Percentiles rank a stretch among this genome's conserved stretches.
These are phyloP conservation scores for Eucalyptus fibrosa DNA, from an alignment of 345 rosid species.

Conservation along the genomic window DNA sequence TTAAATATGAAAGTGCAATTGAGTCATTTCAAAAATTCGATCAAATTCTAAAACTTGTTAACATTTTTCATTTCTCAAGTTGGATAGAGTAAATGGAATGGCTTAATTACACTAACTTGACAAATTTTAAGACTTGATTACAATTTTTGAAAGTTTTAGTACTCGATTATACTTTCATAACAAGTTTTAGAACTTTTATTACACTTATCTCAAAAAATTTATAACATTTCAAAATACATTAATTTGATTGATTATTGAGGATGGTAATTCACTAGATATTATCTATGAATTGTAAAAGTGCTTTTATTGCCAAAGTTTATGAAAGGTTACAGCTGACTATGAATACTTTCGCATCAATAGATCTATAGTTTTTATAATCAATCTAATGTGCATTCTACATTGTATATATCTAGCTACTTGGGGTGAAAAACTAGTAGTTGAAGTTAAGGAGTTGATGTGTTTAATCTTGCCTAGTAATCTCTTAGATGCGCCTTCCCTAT, in stretches of 20 bases:
- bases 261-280: neutral
- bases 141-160: too few relatives aligned
- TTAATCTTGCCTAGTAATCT: neutral
- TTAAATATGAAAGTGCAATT: too few relatives aligned
- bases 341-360: neutral
- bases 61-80: too few relatives aligned
- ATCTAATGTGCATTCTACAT: neutral
- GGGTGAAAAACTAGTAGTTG: neutral
- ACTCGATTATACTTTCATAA: too few relatives aligned
- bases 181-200: too few relatives aligned
- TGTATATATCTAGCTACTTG: neutral
- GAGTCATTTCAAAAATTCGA: too few relatives aligned
- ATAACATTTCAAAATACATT: neutral
- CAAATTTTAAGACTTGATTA: too few relatives aligned
- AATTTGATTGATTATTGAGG: neutral
- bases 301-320: neutral
- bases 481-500: neutral
- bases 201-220: neutral
- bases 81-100: too few relatives aligned
- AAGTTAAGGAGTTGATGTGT: neutral
- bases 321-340: neutral
- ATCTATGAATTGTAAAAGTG: neutral
- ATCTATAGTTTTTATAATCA: neutral
- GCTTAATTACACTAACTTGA: too few relatives aligned
- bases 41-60: too few relatives aligned